A percentile compares a stretch with the other conserved stretches of the same genome.
Evolutionary conservation across 2,329 filamentous ascomycete species (phyloP).

Genomic region (Epichloe hybrida): DNA sequence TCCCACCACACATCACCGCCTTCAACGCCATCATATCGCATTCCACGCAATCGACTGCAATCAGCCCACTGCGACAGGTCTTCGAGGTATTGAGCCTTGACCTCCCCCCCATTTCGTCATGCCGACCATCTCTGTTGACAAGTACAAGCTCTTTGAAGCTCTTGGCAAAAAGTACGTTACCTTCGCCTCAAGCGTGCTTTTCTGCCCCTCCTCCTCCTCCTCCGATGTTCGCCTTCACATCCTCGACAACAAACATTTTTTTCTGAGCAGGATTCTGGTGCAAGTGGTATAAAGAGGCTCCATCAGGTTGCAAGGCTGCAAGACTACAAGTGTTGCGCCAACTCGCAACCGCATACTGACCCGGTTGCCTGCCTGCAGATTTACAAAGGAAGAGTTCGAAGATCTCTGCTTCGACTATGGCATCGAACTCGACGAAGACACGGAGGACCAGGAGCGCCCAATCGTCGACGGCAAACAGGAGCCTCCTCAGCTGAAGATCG

Average conservation of each 20-base stretch:
- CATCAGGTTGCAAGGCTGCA: neutral
- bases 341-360: slow-evolving; percentile 8
- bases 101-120: slow-evolving; percentile 34
- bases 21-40: neutral
- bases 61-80: neutral
- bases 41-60: neutral
- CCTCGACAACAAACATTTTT: neutral
- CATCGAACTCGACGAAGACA: slow-evolving; percentile 96
- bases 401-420: slow-evolving; percentile 97
- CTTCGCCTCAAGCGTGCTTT: slow-evolving; percentile 8
- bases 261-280: too few species aligned
- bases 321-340: neutral
- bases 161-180: slow-evolving; percentile 65
- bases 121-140: slow-evolving; percentile 96
- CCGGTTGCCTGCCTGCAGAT: slow-evolving; percentile 32
- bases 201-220: neutral
- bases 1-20: slow-evolving; percentile 5
- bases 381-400: slow-evolving; percentile 90
- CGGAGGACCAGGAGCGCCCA: slow-evolving; percentile 60
- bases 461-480: slow-evolving; percentile 69
- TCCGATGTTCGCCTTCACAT: neutral
- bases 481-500: slow-evolving; percentile 89
- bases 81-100: slow-evolving; percentile 11
- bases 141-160: slow-evolving; percentile 87
- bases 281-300: too few species aligned